Percentiles rank a stretch among this genome's conserved stretches.
These are phyloP conservation scores for Monocercomonoides exilis DNA, from an alignment of 78 protist species.

Conservation along the genomic window DNA sequence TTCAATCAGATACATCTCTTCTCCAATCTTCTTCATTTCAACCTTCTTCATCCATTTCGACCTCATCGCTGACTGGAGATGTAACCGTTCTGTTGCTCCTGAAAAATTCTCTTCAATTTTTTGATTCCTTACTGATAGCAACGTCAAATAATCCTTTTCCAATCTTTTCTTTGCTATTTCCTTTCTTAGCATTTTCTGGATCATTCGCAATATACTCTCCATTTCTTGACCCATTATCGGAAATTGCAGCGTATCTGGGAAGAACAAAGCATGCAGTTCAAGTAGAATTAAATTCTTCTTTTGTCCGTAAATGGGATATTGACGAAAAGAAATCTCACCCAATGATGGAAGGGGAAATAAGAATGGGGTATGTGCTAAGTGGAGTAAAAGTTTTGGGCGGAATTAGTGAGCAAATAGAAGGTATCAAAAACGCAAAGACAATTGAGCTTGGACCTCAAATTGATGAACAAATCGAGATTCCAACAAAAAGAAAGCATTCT, in stretches of 20 bases:
- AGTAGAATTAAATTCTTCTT: slow-evolving; percentile 8
- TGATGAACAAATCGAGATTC: no score
- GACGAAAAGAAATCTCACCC: slow-evolving; percentile 36
- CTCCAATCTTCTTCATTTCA: background rate
- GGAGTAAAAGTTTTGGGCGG: slow-evolving; percentile 15
- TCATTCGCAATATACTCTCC: slow-evolving; percentile 19
- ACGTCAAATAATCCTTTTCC: background rate
- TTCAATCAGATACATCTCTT: background rate
- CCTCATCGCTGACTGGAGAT: no score
- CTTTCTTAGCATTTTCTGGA: slow-evolving; percentile 26
- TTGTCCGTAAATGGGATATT: slow-evolving; percentile 28
- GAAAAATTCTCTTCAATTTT: background rate
- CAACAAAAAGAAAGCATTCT: no score
- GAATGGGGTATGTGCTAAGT: slow-evolving; percentile 31
- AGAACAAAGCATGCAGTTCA: background rate
- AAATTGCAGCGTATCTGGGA: background rate
- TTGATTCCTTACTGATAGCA: background rate
- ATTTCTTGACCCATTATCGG: slow-evolving; percentile 17
- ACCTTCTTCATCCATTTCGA: no score
- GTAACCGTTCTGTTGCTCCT: no score
- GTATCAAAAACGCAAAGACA: no score
- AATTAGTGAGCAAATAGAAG: no score
- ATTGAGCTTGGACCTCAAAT: no score
- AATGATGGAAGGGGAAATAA: background rate
- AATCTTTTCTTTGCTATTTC: background rate